Base-by-base conservation (phyloP, 176 grass and related monocot species). In the Ananas comosus region DNA sequence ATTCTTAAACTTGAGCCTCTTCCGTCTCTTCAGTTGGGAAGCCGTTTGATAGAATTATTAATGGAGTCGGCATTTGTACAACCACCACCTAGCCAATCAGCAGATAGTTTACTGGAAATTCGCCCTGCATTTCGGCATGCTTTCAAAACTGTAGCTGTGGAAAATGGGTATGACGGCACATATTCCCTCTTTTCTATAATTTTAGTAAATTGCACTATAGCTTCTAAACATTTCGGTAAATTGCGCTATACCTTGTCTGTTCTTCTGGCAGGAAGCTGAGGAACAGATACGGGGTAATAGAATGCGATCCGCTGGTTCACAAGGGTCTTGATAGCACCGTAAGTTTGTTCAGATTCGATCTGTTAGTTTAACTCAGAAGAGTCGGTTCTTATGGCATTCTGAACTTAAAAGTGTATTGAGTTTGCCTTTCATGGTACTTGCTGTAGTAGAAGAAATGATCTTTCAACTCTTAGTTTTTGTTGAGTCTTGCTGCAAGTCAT, bases 111-210 rank as follows among this genome's bases (percentile, higher is more conserved):
- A 61, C 90, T 87, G 63, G 84, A 85, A 81, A 83, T 97, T 71
- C 79, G 79, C 79, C 93, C 93, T 78, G 93, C 93, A 85, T 97
- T 97, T 85, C 88, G 81, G 64, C 93, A 97, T 51, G 65, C 79
- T 66, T 57, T 81, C 42, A 76, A 76, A 52, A 72, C 77, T 68
- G 77, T 79, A 66, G 76, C 85, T 29, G 74, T 80, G 49, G 88
- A 89, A 87, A 76, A 87, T 83, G 86, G 93, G 93, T 97, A 92
- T 61, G 67, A 33, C 18, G 14, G 17, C 63, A 58, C 14, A 71
- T 69, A 21, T 17, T 71, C 1, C 47, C 79, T 63, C 23, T 64
- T 74, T 13, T n/a, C 72, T 3, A 6, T 7, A 42, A 42, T 7
- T 42, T 42, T 42, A 6, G 33, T 42, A 42, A 42, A 42, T 42